Conservation (phyloP, 805 yeast species). For the Saturnispora zaruensis region DNA sequence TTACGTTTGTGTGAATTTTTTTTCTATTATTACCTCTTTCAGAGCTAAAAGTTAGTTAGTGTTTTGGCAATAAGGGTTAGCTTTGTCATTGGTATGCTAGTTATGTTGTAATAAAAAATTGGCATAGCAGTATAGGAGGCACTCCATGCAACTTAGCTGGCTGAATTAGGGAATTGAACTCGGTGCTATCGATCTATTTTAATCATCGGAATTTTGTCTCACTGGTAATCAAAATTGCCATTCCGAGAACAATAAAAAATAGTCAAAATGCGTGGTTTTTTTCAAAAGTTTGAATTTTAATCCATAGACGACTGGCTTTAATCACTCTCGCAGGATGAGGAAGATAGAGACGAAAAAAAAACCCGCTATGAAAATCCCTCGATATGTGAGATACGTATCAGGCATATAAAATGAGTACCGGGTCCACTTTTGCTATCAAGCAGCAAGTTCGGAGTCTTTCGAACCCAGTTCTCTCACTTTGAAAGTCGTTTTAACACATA, state of each 20-base stretch:
- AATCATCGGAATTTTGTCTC: not conserved
- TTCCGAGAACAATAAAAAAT: not conserved
- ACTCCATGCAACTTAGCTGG: not conserved
- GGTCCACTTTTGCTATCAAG: not conserved
- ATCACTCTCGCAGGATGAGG: not conserved
- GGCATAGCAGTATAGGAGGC: too few relatives aligned
- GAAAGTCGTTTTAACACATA: not conserved
- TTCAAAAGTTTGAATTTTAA: not conserved
- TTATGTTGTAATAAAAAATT: too few relatives aligned
- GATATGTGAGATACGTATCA: not conserved
- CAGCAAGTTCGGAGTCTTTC: not conserved
- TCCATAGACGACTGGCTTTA: not conserved
- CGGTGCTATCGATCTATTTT: not conserved
- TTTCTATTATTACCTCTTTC: not conserved
- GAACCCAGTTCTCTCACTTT: not conserved
- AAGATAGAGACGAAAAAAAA: not conserved
- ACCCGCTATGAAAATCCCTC: constrained; percentile 7
- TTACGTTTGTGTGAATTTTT: not conserved
- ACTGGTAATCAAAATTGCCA: not conserved
- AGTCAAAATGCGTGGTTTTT: not conserved
- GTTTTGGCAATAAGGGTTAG: not conserved
- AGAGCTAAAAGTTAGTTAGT: not conserved
- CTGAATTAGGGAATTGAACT: not conserved
- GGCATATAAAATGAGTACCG: not conserved
- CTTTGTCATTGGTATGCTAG: not conserved